Evolutionary conservation across 148 eudicot species (phyloP).

Genomic region (Euryodendron excelsum): DNA sequence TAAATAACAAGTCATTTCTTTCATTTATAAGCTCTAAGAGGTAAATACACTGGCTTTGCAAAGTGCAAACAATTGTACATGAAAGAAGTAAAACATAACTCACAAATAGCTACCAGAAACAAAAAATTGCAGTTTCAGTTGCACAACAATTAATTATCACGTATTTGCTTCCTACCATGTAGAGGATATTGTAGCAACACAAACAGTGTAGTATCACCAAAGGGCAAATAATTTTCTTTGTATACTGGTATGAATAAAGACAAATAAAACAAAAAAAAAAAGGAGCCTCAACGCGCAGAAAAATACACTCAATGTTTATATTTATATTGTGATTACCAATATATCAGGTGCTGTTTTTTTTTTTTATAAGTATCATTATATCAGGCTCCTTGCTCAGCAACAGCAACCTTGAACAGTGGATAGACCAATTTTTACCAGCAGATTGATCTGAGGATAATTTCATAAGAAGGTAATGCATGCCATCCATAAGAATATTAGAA

Average conservation of each 20-base stretch:
- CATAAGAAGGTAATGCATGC: neutral
- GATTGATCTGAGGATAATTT: neutral
- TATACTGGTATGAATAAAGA: too few relatives aligned
- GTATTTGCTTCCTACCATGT: neutral
- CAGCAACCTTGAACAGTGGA: neutral
- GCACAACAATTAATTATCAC: neutral
- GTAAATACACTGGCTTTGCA: neutral
- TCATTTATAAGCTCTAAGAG: neutral
- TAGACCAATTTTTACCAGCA: neutral
- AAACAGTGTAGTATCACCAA: neutral
- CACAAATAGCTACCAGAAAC: neutral
- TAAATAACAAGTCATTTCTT: constrained; percentile 17
- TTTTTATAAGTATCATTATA: too few relatives aligned
- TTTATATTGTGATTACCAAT: neutral
- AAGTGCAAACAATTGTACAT: neutral
- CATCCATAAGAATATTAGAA: too few relatives aligned
- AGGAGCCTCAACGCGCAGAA: too few relatives aligned
- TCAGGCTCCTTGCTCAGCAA: neutral
- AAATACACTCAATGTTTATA: neutral
- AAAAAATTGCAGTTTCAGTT: neutral
- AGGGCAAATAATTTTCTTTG: too few relatives aligned
- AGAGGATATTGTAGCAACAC: neutral
- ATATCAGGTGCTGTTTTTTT: too few relatives aligned
- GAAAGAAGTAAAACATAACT: neutral
- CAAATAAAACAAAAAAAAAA: too few relatives aligned